Evolutionary conservation across 805 yeast genomes (phyloP), one percentile per base, ranked within the genome.

Genomic region (Yarrowia sp.): DNA sequence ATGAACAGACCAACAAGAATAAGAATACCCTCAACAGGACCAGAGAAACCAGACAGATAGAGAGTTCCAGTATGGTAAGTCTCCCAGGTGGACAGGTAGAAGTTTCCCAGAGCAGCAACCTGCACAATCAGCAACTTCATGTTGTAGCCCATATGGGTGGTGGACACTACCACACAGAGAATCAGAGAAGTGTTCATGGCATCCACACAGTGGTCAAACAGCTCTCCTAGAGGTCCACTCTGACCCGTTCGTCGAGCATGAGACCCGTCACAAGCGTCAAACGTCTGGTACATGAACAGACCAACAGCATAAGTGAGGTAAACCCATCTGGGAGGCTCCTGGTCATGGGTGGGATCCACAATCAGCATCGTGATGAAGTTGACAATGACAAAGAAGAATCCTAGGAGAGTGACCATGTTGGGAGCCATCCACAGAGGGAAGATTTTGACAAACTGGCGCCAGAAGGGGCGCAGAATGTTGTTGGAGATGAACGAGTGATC

Each of bases 201-300:
- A 75, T 85, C 89, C 63, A 85, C 82, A 72, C 96, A 90, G 75
- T 93, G 98, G 75, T 93, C 98, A 76, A 94, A 94, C 69, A 93
- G 82, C 77, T 93, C 98, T 42, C 98, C 98, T 74, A 93, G 80
- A 0, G 98, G 98, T 2, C 97, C 95, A 71, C 91, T 86, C 78
- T 92, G 96, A n/a, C 96, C 97, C 0, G 97, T 93, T 75, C 94
- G 86, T 76, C 98, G 87, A 15, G 98, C 98, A 77, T 93, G 98
- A 72, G 90, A 85, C 5, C 98, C 98, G 78, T 93, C 98, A 78
- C 97, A 90, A 0, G 97, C 97, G 78, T 93, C 98, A 77, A 93
- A 92, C 0, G 98, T 93, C 77, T 93, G 98, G 78, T 93, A 93
- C 84, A 92, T 81, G 76, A 93, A 92, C 72, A 93, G 79, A 7